Evolutionary conservation across 768 basidiomycete species (phyloP).

Genomic region (Holtermanniella nyarrowii): DNA sequence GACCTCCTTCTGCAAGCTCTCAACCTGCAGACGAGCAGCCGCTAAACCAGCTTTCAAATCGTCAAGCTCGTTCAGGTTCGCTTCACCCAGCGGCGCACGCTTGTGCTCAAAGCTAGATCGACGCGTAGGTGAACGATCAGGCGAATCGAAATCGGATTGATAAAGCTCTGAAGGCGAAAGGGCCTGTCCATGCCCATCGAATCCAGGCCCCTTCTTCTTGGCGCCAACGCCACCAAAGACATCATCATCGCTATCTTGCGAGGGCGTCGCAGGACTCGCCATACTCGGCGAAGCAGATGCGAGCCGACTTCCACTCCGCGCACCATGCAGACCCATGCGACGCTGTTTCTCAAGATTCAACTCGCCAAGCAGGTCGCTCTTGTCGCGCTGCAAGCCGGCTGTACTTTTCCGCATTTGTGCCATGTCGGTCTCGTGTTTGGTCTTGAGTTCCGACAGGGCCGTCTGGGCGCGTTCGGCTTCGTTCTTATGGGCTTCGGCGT

Average conservation of each 20-base stretch:
- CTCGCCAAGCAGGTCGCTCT: conserved; percentile 74
- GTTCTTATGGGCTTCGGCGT: conserved; percentile 73
- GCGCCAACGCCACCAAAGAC: conserved; percentile 39
- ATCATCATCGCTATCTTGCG: conserved; percentile 38
- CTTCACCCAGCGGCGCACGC: conserved; percentile 32
- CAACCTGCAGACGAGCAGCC: conserved; percentile 30
- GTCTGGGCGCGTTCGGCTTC: conserved; percentile 64
- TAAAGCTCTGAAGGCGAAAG: conserved; percentile 32
- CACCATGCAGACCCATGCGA: conserved; percentile 18
- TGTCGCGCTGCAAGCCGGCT: conserved; percentile 80
- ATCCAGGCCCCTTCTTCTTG: conserved; percentile 36
- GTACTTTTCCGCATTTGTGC: conserved; percentile 80
- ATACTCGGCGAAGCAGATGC: conserved; percentile 27
- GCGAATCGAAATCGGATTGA: conserved; percentile 39
- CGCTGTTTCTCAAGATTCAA: conserved; percentile 49
- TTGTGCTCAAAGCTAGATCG: conserved; percentile 2
- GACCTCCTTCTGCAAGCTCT: conserved; percentile 5
- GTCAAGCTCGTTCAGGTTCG: conserved; percentile 35
- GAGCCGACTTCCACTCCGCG: conserved; percentile 13
- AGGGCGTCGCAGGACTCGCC: conserved; percentile 13
- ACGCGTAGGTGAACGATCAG: conserved; percentile 31
- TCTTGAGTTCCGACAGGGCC: conserved; percentile 61
- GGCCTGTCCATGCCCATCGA: conserved; percentile 35
- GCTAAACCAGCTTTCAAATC: conserved; percentile 29
- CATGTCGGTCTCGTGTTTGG: conserved; percentile 88